Conservation (phyloP, 2,329 filamentous ascomycete species). For the Aspergillus uvarum region DNA sequence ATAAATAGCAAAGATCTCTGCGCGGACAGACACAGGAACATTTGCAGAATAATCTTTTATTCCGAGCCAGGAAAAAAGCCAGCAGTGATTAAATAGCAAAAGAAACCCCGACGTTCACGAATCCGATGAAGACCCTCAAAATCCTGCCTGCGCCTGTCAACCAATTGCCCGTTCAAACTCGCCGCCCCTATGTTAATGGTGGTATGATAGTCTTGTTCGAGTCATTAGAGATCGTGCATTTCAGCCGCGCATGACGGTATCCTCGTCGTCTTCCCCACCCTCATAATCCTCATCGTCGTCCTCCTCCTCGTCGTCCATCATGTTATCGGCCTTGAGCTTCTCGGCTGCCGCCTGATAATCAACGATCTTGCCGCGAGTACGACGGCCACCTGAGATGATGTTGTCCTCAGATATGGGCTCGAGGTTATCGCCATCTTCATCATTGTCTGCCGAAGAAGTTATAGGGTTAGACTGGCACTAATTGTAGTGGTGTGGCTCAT, state of each 20-base stretch:
- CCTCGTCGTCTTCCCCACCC: slow-evolving; percentile 33
- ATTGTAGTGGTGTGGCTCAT: not conserved
- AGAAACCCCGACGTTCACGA: not conserved
- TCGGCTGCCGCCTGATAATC: slow-evolving; percentile 89
- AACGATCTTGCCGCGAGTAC: slow-evolving; percentile 88
- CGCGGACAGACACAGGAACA: not conserved
- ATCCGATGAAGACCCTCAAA: slow-evolving; percentile 15
- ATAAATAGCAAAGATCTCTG: not conserved
- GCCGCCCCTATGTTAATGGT: slow-evolving; percentile 9
- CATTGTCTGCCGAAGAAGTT: slow-evolving; percentile 52
- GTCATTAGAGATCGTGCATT: slow-evolving; percentile 9
- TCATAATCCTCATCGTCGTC: slow-evolving; percentile 49
- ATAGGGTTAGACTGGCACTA: slow-evolving; percentile 13
- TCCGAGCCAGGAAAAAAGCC: not conserved
- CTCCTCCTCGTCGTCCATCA: slow-evolving; percentile 60
- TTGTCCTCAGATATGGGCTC: slow-evolving; percentile 89
- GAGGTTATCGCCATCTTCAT: slow-evolving; percentile 73
- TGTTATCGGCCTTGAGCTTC: slow-evolving; percentile 69
- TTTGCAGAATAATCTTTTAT: not conserved
- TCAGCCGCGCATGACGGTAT: slow-evolving; percentile 45
- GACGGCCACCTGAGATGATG: slow-evolving; percentile 74
- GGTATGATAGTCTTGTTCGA: slow-evolving; percentile 16
- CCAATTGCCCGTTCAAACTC: slow-evolving; percentile 17
- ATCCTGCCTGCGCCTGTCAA: slow-evolving; percentile 22
- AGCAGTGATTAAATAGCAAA: slow-evolving; percentile 1